Base-by-base conservation (phyloP, 2,329 filamentous ascomycete genomes). In the Ophiocordyceps camponoti-leonardi region DNA sequence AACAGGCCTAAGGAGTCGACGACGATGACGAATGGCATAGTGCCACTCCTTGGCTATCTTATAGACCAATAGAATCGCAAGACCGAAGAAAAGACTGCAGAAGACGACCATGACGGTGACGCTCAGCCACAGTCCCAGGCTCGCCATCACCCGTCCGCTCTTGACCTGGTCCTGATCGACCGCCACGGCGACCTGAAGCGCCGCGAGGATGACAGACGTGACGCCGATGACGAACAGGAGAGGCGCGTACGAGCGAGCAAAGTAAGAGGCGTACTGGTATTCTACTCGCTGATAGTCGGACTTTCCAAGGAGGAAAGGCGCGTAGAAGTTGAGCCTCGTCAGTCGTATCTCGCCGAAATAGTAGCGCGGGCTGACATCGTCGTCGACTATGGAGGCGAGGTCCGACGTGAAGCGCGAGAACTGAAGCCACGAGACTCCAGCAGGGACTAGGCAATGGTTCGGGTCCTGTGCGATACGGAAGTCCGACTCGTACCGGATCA, bases 261-360 rank as follows among this genome's bases (percentile, higher is more conserved):
- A 53, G 45, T 53, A 57, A 2, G 42, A 37, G 2, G 47, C 45
- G 44, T 55, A 56, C 41, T 57, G 53, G 31, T 50, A 50, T 11
- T 56, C 45, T 3, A 52, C 48, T 2, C 50, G 44, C 23, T 56
- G 51, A 42, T 54, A 57, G 42, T 54, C n/a, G 18, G 48, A 49
- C 19, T 48, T 51, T 2, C 49, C 35, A 6, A 58, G 47, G 1
- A 55, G 37, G 37, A 58, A 37, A 16, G 46, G 49, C 5, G 51
- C 49, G 31, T 54, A 39, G 35, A 39, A 59, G 44, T 64, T 63
- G 46, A 64, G 55, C 13, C 61, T 53, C 4, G 53, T 56, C 13
- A 66, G 56, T 5, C 61, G 60, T 16, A 67, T 53, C 50, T 66
- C 62, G 40, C 63, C 64, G 46, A 60, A 64, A 26, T 52, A 40